A percentile compares a stretch with the other conserved stretches of the same genome.
Evolutionary conservation across 257 asterid genomes (phyloP).

Genomic region (Ilex asprella): DNA sequence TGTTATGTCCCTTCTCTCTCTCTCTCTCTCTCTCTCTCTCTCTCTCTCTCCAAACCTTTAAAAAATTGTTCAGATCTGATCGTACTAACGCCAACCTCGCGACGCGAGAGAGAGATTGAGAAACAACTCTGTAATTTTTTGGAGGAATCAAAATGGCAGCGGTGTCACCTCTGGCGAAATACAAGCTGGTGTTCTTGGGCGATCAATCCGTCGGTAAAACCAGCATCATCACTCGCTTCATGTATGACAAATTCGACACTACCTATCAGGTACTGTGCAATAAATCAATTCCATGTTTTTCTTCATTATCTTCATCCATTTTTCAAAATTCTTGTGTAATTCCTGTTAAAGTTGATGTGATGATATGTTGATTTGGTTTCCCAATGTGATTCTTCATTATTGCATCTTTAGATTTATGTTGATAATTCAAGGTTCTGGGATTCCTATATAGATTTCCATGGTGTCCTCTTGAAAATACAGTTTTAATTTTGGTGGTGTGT

Average conservation of each 20-base stretch:
- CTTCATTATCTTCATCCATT: background rate
- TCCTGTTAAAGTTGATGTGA: too few species aligned
- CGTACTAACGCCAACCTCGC: background rate
- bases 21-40: conserved; percentile 1
- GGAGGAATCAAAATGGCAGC: conserved; percentile 36
- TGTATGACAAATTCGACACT: conserved; percentile 77
- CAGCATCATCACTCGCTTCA: conserved; percentile 80
- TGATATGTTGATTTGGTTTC: background rate
- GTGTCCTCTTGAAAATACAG: too few species aligned
- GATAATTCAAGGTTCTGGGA: too few species aligned
- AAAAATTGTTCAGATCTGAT: conserved; percentile 7
- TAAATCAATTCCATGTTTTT: background rate
- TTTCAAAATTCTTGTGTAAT: background rate
- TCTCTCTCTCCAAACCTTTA: conserved; percentile 13
- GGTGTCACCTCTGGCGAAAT: conserved; percentile 79
- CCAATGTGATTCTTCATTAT: background rate
- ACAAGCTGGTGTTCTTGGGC: conserved; percentile 69
- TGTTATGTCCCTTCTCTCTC: background rate
- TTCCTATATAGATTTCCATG: too few species aligned
- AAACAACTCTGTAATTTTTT: background rate
- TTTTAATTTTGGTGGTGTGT: too few species aligned
- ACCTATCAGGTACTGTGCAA: conserved; percentile 49
- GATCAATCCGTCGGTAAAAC: conserved; percentile 81
- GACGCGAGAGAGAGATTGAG: conserved; percentile 16
- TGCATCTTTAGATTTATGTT: background rate